These are phyloP conservation scores for Aegilops bicornis DNA, from an alignment of 176 grass and related monocot species.

Conservation along the genomic window DNA sequence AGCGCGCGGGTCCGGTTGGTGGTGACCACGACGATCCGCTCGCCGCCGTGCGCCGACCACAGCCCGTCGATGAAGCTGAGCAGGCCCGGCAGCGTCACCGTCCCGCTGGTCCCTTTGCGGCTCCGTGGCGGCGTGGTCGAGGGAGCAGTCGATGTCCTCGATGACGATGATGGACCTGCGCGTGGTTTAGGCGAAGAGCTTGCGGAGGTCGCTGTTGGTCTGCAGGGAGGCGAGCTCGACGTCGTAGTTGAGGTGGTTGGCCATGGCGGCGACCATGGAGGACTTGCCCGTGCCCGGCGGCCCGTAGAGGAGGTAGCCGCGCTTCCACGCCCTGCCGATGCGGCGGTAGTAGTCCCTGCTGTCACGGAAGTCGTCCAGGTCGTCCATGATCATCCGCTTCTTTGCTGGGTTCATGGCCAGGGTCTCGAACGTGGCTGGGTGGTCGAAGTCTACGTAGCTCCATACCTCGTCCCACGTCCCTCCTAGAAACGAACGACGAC, in stretches of 20 bases:
- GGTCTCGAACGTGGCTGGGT: neutral
- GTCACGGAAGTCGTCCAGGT: constrained; percentile 29
- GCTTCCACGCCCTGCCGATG: constrained; percentile 54
- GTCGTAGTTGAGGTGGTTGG: constrained; percentile 44
- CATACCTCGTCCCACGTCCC: too few species aligned
- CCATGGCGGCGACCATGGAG: constrained; percentile 44
- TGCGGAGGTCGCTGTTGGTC: constrained; percentile 47
- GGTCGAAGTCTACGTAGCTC: constrained; percentile 26
- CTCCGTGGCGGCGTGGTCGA: constrained; percentile 44
- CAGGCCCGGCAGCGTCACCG: constrained; percentile 58
- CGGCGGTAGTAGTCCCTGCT: constrained; percentile 33
- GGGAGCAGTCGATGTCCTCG: constrained; percentile 71
- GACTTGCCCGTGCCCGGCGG: constrained; percentile 54
- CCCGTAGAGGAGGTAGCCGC: constrained; percentile 44
- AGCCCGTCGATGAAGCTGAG: constrained; percentile 71
- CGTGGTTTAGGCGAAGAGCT: constrained; percentile 46
- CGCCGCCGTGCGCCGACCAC: constrained; percentile 44
- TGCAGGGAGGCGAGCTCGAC: constrained; percentile 29
- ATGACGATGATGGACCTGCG: constrained; percentile 55
- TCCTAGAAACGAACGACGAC: too few species aligned
- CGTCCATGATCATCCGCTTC: constrained; percentile 36
- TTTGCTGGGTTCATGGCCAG: constrained; percentile 20
- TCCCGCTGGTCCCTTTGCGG: neutral
- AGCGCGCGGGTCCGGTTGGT: constrained; percentile 34
- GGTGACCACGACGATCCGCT: constrained; percentile 45